Conservation (phyloP, 2,329 filamentous ascomycete species). For the Sclerotinia trifoliorum region DNA sequence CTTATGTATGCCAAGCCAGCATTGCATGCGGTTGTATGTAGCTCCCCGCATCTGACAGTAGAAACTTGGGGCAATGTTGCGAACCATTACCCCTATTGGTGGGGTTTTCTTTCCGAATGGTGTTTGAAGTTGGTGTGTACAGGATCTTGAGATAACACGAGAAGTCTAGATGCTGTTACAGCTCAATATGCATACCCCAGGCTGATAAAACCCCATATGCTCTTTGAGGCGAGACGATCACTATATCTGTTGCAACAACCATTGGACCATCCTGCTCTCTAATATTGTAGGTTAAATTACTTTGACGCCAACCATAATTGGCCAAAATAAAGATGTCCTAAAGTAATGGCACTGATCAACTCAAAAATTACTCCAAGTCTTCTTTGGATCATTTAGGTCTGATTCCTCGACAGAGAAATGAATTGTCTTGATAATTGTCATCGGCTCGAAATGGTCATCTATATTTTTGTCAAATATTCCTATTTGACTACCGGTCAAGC, state of each 20-base stretch:
- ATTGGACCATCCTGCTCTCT: no score
- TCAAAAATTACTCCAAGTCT: conserved; percentile 18
- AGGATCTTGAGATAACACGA: background rate
- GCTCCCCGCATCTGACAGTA: conserved; percentile 14
- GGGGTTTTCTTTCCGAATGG: conserved; percentile 8
- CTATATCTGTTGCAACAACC: background rate
- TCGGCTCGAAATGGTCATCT: background rate
- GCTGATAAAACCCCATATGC: background rate
- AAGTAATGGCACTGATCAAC: background rate
- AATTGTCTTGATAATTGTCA: conserved; percentile 1
- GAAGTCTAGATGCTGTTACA: background rate
- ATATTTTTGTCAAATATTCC: background rate
- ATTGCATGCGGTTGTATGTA: conserved; percentile 7
- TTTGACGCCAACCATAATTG: background rate
- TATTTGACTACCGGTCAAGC: conserved; percentile 5
- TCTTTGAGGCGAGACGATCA: background rate
- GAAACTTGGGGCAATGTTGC: background rate
- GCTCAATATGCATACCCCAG: background rate
- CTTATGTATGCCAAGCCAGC: conserved; percentile 12
- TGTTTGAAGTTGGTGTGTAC: background rate
- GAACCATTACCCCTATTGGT: conserved; percentile 14
- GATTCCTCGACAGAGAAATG: conserved; percentile 9
- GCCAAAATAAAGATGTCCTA: background rate
- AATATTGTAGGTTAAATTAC: background rate
- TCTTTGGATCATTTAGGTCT: background rate